phyloP scores from a whole-genome alignment of 306 rosid species.

The Nissolia schottii region DNA sequence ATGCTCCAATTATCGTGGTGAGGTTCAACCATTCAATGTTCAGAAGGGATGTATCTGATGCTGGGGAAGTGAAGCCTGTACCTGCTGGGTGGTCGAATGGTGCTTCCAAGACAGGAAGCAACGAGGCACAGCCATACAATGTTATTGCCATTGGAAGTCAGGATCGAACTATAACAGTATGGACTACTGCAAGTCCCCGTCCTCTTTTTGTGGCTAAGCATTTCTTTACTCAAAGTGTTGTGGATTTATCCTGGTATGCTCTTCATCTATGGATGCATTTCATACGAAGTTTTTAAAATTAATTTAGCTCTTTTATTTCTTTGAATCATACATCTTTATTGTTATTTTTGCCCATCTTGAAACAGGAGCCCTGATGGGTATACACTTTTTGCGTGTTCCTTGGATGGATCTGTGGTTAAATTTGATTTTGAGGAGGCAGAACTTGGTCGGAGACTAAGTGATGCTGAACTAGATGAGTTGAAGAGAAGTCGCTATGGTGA shows the following conservation, averaged over 20 bases:
- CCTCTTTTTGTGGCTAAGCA: constrained; percentile 99
- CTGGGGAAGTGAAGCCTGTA: constrained; percentile 71
- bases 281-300: neutral
- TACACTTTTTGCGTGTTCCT: constrained; percentile 92
- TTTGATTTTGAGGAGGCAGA: constrained; percentile 89
- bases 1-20: constrained; percentile 94
- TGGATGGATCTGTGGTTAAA: constrained; percentile 92
- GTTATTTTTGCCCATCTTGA: constrained; percentile 25
- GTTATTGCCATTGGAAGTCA: constrained; percentile 99
- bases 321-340: neutral
- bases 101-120: constrained; percentile 69
- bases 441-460: constrained; percentile 79
- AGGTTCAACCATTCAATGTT: constrained; percentile 98
- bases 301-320: neutral
- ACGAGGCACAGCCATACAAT: constrained; percentile 85
- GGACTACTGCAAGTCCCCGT: constrained; percentile 98
- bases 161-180: constrained; percentile 93
- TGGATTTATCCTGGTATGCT: constrained; percentile 91
- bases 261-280: constrained; percentile 4
- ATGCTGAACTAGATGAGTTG: constrained; percentile 82
- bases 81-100: constrained; percentile 90
- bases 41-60: constrained; percentile 53
- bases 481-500: constrained; percentile 92
- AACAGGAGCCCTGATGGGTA: constrained; percentile 99
- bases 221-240: constrained; percentile 93